These are phyloP conservation scores for Penicillium sclerotigenum DNA, from an alignment of 2,329 filamentous ascomycete genomes.

Conservation along the genomic window DNA sequence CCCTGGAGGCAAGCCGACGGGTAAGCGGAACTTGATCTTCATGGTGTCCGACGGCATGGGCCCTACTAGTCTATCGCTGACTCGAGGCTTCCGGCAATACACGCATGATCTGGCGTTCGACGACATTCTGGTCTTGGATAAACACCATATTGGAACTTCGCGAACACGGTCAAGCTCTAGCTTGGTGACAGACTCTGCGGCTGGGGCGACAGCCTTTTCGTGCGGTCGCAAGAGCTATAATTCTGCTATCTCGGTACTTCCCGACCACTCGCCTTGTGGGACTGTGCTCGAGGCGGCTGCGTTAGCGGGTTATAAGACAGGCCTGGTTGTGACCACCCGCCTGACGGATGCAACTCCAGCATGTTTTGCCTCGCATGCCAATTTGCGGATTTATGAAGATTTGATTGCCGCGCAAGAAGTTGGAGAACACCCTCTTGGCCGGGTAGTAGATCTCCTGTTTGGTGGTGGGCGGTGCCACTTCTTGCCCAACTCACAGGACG, in stretches of 20 bases:
- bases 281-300: constrained; percentile 93
- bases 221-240: constrained; percentile 96
- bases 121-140: constrained; percentile 75
- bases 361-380: constrained; percentile 87
- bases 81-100: constrained; percentile 80
- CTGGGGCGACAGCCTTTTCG: constrained; percentile 94
- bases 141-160: constrained; percentile 85
- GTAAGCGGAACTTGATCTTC: constrained; percentile 92
- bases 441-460: constrained; percentile 86
- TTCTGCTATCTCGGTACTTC: constrained; percentile 85
- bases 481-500: constrained; percentile 72
- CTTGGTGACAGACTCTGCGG: constrained; percentile 90
- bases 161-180: constrained; percentile 80
- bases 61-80: constrained; percentile 82
- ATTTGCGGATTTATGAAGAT: constrained; percentile 76
- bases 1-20: constrained; percentile 45
- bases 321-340: constrained; percentile 89
- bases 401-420: constrained; percentile 90
- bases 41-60: constrained; percentile 99
- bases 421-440: constrained; percentile 79
- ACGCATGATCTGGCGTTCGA: constrained; percentile 68
- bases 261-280: constrained; percentile 81
- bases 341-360: constrained; percentile 95
- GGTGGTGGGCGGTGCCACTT: constrained; percentile 94
- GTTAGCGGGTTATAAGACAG: constrained; percentile 84